phyloP scores from a whole-genome alignment of 2,329 filamentous ascomycete species.

The Xylaria arbuscula region DNA sequence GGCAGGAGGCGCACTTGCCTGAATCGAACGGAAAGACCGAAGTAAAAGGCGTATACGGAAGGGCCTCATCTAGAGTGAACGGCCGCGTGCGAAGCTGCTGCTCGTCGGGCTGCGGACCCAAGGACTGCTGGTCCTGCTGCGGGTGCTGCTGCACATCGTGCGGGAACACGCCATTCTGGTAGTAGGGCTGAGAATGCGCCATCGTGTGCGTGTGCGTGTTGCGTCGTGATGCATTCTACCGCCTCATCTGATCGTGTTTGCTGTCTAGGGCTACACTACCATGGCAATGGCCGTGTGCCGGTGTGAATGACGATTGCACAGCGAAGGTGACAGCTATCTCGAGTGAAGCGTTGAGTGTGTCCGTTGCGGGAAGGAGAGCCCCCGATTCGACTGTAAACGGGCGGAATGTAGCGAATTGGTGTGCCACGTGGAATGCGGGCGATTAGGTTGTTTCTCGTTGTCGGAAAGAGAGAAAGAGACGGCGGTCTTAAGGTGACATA shows the following conservation, averaged over 20 bases:
- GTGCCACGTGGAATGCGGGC: constrained; percentile 10
- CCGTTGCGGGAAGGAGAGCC: constrained; percentile 1
- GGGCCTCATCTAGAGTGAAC: constrained; percentile 76
- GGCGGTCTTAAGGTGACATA: neutral
- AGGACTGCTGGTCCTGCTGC: constrained; percentile 14
- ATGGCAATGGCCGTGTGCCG: constrained; percentile 34
- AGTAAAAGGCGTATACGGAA: constrained; percentile 85
- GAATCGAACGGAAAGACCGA: constrained; percentile 83
- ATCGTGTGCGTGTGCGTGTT: constrained; percentile 37
- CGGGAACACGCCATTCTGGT: constrained; percentile 47
- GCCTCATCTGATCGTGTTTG: constrained; percentile 34
- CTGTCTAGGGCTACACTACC: constrained; percentile 31
- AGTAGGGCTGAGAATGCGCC: constrained; percentile 43
- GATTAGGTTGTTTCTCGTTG: constrained; percentile 5
- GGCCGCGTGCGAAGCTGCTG: constrained; percentile 53
- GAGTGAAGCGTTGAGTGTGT: constrained; percentile 18
- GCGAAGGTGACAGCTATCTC: constrained; percentile 12
- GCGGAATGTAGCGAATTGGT: constrained; percentile 12
- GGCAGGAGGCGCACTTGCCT: constrained; percentile 60
- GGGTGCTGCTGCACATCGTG: constrained; percentile 33
- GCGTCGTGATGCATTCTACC: constrained; percentile 33
- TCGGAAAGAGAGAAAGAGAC: constrained; percentile 5
- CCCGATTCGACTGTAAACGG: neutral
- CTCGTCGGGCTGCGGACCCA: constrained; percentile 27
- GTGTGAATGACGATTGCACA: constrained; percentile 9